Base-by-base conservation (phyloP, 2,329 filamentous ascomycete genomes). In the Talaromyces sp. region DNA sequence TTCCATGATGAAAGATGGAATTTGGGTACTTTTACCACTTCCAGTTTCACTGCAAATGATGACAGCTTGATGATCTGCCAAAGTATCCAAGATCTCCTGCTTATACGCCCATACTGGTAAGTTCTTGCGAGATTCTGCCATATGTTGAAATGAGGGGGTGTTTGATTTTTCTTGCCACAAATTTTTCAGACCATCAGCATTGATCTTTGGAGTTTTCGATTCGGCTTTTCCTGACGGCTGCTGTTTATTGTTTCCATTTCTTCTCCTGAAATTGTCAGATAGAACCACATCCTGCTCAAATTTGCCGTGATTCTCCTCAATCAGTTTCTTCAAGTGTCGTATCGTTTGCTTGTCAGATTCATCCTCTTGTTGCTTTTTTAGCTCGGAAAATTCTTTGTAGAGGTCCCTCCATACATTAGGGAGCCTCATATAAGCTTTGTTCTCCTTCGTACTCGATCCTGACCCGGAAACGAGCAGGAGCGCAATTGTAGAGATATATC, bases 31-130 rank as follows among this genome's bases (percentile, higher is more conserved):
- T 82, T 99, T 99, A 69, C 95, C 95, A 75, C 89, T 97, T 70
- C 95, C 95, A 2, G 95, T 99, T 79, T 99, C 95, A 74, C 95
- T 95, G 74, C 94, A 98, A 35, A 99, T 87, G 66, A 99, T 97
- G 10, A 95, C 89, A 10, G 96, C 90, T 72, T 95, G 93, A 69
- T 96, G 86, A 24, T 86, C 83, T 56, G 92, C 89, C 35, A 99
- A 89, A 1, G 91, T 86, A 31, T 87, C 83, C 13, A 98, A 80
- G 8, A 97, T 92, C 59, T 92, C 85, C 13, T 91, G 82, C 69
- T 89, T 89, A 75, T 95, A 97, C 13, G 86, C 84, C 86, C 91
- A 97, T 82, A 99, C 97, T 0, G 95, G 95, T 19, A 99, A 85
- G 70, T 90, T 90, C 82, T 87, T 89, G 64, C 95, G 88, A 37